Percentiles rank a stretch among this genome's conserved stretches.
Evolutionary conservation across 2,329 filamentous ascomycete genomes (phyloP).

Genomic region (Sporothrix sp.): DNA sequence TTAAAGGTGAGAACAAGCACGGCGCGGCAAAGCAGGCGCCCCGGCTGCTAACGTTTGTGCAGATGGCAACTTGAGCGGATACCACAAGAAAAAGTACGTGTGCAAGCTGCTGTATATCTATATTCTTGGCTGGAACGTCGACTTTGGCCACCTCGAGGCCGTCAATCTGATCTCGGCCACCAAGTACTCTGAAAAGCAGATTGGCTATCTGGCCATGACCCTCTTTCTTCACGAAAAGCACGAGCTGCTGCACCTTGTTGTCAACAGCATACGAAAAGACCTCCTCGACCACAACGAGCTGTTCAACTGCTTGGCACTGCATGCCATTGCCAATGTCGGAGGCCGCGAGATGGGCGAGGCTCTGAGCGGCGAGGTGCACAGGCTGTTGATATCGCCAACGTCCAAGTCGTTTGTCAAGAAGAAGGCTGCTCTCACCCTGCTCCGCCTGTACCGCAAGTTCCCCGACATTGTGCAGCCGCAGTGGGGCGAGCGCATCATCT

Average conservation of each 20-base stretch:
- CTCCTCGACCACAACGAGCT: slow-evolving; percentile 90
- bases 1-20: slow-evolving; percentile 54
- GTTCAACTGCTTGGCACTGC: slow-evolving; percentile 91
- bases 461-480: slow-evolving; percentile 89
- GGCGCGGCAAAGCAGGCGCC: too few relatives aligned
- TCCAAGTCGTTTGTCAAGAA: slow-evolving; percentile 99
- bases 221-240: slow-evolving; percentile 96
- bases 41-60: slow-evolving; percentile 21
- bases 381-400: slow-evolving; percentile 79
- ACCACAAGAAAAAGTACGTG: slow-evolving; percentile 99
- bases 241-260: slow-evolving; percentile 87
- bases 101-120: slow-evolving; percentile 99
- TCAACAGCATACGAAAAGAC: slow-evolving; percentile 98
- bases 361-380: slow-evolving; percentile 81
- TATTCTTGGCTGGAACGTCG: slow-evolving; percentile 97
- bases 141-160: slow-evolving; percentile 96
- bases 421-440: slow-evolving; percentile 87
- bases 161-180: slow-evolving; percentile 94
- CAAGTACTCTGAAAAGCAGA: slow-evolving; percentile 99
- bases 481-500: slow-evolving; percentile 96
- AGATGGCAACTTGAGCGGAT: slow-evolving; percentile 85
- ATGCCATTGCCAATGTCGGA: slow-evolving; percentile 96
- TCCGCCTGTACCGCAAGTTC: slow-evolving; percentile 89
- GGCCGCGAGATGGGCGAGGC: slow-evolving; percentile 96
- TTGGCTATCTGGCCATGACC: slow-evolving; percentile 94